Conservation (phyloP, 2,329 filamentous ascomycete genomes). For the Calonectria hongkongensis region DNA sequence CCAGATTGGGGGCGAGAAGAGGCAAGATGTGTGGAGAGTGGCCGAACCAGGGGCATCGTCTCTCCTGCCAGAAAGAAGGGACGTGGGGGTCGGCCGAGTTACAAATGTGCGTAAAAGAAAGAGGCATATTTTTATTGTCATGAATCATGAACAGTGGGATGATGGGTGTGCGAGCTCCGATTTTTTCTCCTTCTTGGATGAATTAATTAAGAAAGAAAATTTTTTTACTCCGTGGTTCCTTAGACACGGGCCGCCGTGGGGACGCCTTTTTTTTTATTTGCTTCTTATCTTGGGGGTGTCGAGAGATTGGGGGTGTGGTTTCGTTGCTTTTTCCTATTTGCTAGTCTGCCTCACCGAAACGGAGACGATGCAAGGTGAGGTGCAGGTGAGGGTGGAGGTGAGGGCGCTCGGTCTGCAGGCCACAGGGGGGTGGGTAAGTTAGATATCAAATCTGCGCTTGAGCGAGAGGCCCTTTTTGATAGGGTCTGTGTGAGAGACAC, state of each 20-base stretch:
- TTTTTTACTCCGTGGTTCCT: neutral
- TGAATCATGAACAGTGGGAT: neutral
- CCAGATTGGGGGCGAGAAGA: constrained; percentile 44
- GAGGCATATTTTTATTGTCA: neutral
- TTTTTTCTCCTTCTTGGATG: neutral
- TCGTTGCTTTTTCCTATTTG: neutral
- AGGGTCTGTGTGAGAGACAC: too few relatives aligned
- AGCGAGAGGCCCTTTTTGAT: too few relatives aligned
- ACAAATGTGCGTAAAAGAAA: neutral
- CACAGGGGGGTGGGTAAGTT: neutral
- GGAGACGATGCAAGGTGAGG: constrained; percentile 14
- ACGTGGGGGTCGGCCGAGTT: constrained; percentile 6
- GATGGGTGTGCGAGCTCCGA: neutral
- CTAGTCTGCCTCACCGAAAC: neutral
- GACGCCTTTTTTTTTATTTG: neutral
- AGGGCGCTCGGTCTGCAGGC: constrained; percentile 14
- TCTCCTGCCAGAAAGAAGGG: neutral
- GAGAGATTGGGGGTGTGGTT: neutral
- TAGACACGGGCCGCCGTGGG: constrained; percentile 19
- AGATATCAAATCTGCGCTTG: too few relatives aligned
- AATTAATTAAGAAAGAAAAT: neutral
- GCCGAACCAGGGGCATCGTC: constrained; percentile 13
- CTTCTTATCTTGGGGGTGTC: constrained; percentile 26
- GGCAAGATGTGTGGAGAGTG: constrained; percentile 42
- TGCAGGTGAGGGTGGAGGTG: neutral